Conservation (phyloP, 164 flowering plant genomes). For the Aristolochia fimbriata region DNA sequence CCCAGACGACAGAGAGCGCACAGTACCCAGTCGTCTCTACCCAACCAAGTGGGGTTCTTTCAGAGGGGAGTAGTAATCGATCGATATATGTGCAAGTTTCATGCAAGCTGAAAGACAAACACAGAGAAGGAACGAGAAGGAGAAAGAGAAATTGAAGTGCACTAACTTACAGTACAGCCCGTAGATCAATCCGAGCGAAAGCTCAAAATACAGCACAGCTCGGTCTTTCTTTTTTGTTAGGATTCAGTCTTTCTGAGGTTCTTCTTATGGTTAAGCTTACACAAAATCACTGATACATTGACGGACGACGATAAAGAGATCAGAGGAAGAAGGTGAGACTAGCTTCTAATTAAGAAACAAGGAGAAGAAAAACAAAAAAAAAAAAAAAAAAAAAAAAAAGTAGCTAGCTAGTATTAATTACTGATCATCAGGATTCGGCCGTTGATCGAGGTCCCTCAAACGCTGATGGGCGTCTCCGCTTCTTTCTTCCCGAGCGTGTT, state of each 20-base stretch:
- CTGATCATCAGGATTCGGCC: too few relatives aligned
- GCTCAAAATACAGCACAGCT: slow-evolving; percentile 2
- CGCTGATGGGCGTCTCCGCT: background rate
- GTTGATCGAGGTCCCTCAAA: background rate
- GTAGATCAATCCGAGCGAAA: background rate
- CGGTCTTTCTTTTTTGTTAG: background rate
- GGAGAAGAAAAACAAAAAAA: too few relatives aligned
- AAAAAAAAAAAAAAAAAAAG: too few relatives aligned
- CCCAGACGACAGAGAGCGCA: too few relatives aligned
- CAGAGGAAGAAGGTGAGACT: background rate
- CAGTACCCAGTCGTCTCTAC: too few relatives aligned
- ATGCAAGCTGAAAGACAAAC: too few relatives aligned
- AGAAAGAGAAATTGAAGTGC: too few relatives aligned
- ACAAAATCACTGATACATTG: background rate
- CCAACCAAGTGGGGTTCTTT: too few relatives aligned
- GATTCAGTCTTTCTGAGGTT: background rate
- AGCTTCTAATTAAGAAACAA: background rate
- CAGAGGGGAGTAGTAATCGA: too few relatives aligned
- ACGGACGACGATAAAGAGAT: background rate
- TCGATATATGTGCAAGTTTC: too few relatives aligned
- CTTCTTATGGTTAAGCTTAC: background rate
- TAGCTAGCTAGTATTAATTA: background rate
- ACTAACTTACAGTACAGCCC: too few relatives aligned
- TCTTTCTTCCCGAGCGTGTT: slow-evolving; percentile 34
- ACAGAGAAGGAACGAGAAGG: too few relatives aligned